Evolutionary conservation across 176 grass and related monocot species (phyloP), one percentile per base, ranked within the genome.

Genomic region (Hordeum marinum): DNA sequence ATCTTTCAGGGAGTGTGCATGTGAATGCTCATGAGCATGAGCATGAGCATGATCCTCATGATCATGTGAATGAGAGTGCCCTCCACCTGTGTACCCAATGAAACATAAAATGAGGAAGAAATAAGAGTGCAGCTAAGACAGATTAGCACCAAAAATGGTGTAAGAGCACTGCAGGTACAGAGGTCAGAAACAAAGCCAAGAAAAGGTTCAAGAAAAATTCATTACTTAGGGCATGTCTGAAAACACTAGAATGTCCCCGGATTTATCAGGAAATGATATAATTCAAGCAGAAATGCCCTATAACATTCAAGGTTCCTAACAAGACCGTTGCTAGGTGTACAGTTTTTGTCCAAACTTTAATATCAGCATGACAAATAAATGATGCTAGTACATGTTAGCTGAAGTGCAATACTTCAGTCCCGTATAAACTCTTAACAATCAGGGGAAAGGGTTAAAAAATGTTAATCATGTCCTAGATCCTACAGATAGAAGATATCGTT

Each of bases 1-100:
- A 85, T 99, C 96, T 91, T 96, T 82, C 63, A 99, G 84, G 83
- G 93, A 89, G 89, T 99, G 96, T 80, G 96, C 81, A 89, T 95
- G 93, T 64, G 89, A 69, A 82, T 94, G 88, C 80, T 83, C 91
- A 85, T 95, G 94, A 58, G 74, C 86, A 80, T 95, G 94, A 58
- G 74, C 86, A 80, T 90, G 89, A 83, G 29, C 45, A 15, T 95
- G 96, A 83, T 88, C 85, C 27, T 89, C 58, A 59, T 98, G 89
- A 68, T 83, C 86, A 73, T 92, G 93, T 6, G 79, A 78, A 82
- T 99, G 96, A 71, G 90, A 86, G 52, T 99, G 94, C 25, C 79
- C 90, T 86, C 96, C 96, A 60, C 91, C 96, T 99, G 84, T 71
- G 58, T 87, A 62, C 46, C 32, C 15, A 82, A 35, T 84, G 35